A percentile compares a stretch with the other conserved stretches of the same genome.
These are phyloP conservation scores for Balansia obtecta DNA, from an alignment of 2,329 filamentous ascomycete genomes.

Conservation along the genomic window DNA sequence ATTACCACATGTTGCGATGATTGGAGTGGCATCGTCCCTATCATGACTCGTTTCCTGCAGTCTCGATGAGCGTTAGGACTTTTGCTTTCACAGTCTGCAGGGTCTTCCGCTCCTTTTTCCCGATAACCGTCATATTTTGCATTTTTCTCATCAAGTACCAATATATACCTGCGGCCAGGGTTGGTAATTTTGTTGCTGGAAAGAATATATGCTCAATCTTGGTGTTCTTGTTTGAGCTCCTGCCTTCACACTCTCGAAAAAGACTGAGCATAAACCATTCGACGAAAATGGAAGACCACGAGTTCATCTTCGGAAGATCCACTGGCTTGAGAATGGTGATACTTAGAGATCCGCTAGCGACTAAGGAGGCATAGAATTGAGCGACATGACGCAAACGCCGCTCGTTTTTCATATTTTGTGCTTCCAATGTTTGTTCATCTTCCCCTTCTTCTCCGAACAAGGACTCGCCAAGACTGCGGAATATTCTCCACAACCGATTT, in stretches of 20 bases:
- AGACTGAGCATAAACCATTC: slow-evolving; percentile 69
- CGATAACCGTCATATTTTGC: slow-evolving; percentile 45
- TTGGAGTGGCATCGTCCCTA: too few relatives aligned
- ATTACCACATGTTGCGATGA: too few relatives aligned
- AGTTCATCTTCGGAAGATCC: slow-evolving; percentile 65
- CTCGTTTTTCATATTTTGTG: slow-evolving; percentile 33
- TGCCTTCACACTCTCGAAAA: slow-evolving; percentile 48
- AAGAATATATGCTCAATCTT: slow-evolving; percentile 54
- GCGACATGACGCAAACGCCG: slow-evolving; percentile 39
- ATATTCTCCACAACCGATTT: slow-evolving; percentile 75
- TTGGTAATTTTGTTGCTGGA: slow-evolving; percentile 48
- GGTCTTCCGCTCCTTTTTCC: slow-evolving; percentile 33
- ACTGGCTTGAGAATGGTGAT: slow-evolving; percentile 52
- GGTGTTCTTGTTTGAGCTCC: slow-evolving; percentile 37
- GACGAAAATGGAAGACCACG: slow-evolving; percentile 64
- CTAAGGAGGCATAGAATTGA: slow-evolving; percentile 39
- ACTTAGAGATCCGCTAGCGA: slow-evolving; percentile 32
- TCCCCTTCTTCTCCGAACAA: slow-evolving; percentile 54
- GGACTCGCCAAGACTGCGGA: slow-evolving; percentile 73
- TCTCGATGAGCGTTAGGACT: slow-evolving; percentile 18
- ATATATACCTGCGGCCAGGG: slow-evolving; percentile 60
- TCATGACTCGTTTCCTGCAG: neutral
- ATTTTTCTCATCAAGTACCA: slow-evolving; percentile 72
- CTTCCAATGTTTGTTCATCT: slow-evolving; percentile 39
- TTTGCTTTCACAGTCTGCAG: slow-evolving; percentile 25